Evolutionary conservation across 192 early-diverging fungal species (phyloP), one percentile per base, ranked within the genome.

Genomic region (Linnemannia schmuckeri): DNA sequence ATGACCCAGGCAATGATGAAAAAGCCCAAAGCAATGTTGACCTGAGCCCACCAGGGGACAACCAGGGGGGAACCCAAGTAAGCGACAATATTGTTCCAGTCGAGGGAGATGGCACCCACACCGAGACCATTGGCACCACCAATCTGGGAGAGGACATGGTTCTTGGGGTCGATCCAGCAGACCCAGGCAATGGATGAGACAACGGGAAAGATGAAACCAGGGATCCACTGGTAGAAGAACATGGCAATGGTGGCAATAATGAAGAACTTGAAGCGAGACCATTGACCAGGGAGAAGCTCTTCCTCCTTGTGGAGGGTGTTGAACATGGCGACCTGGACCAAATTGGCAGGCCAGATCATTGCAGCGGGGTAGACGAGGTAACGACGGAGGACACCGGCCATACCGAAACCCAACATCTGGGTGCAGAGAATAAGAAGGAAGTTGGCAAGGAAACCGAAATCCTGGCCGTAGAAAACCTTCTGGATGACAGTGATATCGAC

Each of bases 291-390:
- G 54, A 27, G 18, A 33, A 70, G 70, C 0, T 74, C 72, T 83
- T 82, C 78, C 79, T 87, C 54, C 89, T 63, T 75, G 61, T 85
- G 83, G 13, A 85, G 61, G 8, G 91, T 88, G 74, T 87, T 89
- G 79, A 87, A 90, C 20, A 89, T 52, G 15, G 88, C 82, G 30
- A 88, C 89, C 47, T 85, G 82, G 37, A 90, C 89, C n/a, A 98
- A 90, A 27, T 90, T 94, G 0, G 91, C 76, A 4, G 98, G 98
- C 96, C 97, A 99, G 49, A 96, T 86, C 96, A 97, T 97, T 9
- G 92, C 89, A 9, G 93, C 82, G 20, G 96, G 96, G 72, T 94
- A 92, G 20, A 97, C 96, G 12, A 97, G 89, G 85, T 93, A 96
- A 37, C 91, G 91, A 54, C 97, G 94, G 33, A 92, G 88, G 8